Percentiles rank a stretch among this genome's conserved stretches.
phyloP scores from a whole-genome alignment of 2,329 filamentous ascomycete genomes.

The Cadophora sp. region DNA sequence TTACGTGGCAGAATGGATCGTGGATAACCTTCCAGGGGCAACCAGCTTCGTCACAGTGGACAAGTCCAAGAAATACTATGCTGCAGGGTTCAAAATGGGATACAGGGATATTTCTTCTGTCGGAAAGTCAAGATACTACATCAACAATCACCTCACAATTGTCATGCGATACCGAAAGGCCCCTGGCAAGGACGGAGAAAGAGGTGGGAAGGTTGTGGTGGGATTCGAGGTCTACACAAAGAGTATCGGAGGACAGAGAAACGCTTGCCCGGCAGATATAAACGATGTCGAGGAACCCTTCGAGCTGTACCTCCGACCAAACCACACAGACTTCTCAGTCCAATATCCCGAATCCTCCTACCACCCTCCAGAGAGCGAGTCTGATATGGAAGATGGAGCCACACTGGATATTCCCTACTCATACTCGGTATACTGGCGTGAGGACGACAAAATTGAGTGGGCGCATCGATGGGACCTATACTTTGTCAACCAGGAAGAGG shows the following conservation, averaged over 20 bases:
- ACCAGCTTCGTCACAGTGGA: constrained; percentile 89
- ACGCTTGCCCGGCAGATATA: constrained; percentile 71
- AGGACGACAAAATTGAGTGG: constrained; percentile 84
- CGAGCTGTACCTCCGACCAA: constrained; percentile 71
- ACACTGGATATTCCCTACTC: constrained; percentile 81
- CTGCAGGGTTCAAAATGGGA: constrained; percentile 87
- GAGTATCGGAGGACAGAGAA: constrained; percentile 68
- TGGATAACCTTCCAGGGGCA: constrained; percentile 88
- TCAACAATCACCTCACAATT: constrained; percentile 89
- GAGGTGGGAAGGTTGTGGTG: constrained; percentile 80
- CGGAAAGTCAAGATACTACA: constrained; percentile 70
- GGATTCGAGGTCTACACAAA: constrained; percentile 92
- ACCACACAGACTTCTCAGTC: constrained; percentile 59
- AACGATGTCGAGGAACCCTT: constrained; percentile 68
- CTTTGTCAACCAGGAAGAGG: constrained; percentile 86
- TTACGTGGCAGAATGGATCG: constrained; percentile 92
- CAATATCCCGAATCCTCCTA: constrained; percentile 67
- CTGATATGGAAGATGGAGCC: constrained; percentile 66
- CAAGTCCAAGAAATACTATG: constrained; percentile 86
- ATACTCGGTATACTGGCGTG: constrained; percentile 89
- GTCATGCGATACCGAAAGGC: constrained; percentile 80
- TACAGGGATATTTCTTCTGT: constrained; percentile 71
- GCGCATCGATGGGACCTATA: constrained; percentile 86
- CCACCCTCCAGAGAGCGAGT: constrained; percentile 57
- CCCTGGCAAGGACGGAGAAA: constrained; percentile 70